Base-by-base conservation (phyloP, 2,329 filamentous ascomycete species). In the Colletotrichum musae region DNA sequence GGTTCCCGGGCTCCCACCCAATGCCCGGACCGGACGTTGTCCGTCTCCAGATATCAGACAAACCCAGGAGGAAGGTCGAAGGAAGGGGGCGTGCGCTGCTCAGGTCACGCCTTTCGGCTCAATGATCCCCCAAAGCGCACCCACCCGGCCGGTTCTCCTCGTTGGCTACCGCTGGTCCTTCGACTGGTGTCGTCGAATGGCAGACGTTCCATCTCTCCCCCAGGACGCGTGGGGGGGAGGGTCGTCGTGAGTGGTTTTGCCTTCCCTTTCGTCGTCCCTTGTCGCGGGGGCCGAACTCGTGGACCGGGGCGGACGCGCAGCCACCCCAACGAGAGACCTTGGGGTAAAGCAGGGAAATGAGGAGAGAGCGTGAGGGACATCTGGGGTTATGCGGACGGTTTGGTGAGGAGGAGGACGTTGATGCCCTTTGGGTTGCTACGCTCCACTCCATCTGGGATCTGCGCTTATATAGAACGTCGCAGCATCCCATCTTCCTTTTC, bases 101-200 rank as follows among this genome's bases (percentile, higher is more conserved):
- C 54, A 7, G 47, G 43, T 28, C 56, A 56, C 61, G 43, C 62
- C 50, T 50, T 18, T 66, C 66, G 66, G 66, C 60, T 18, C 50
- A 60, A 69, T 60, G 54, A 66, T 60, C 56, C 24, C 61, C 61
- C 66, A 65, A 60, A 32, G 15, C 48, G 48, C 51, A 39, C 50
- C 54, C 66, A 45, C 53, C 39, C 28, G 26, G 36, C 7, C 24
- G 28, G 28, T 36, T 53, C 21, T 6, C 45, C 24, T 36, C 26
- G 59, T 54, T 62, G 59, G 59, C 39, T 36, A 21, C 39, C 39
- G 21, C 28, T 3, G 48, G 47, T 32, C 16, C 21, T 21, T 41
- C 2, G 13, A 12, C 48, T 43, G 9, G 7, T 6, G 24, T 26
- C 54, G 47, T 48, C 28, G 56, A 66, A 56, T 62, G 16, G 50